Percentiles rank a stretch among this genome's conserved stretches.
Conservation (phyloP, 2,329 filamentous ascomycete species). For the Cladophialophora chaetospira region DNA sequence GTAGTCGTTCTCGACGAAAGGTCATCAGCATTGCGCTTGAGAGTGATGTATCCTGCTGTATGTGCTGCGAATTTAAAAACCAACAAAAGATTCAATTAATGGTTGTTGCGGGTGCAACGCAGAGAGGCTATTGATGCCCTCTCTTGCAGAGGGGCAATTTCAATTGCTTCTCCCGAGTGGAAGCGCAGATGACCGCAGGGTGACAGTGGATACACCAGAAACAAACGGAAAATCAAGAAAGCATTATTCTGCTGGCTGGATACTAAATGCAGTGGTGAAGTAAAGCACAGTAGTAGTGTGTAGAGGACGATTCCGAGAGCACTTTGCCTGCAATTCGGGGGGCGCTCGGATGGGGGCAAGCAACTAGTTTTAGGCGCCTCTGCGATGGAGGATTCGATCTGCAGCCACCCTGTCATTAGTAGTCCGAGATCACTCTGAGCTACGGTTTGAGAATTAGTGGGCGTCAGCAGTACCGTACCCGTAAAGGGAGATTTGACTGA, state of each 20-base stretch:
- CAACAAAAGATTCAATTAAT: not conserved
- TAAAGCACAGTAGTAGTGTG: too few species aligned
- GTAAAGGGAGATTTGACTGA: slow-evolving; percentile 4
- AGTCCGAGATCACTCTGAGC: slow-evolving; percentile 1
- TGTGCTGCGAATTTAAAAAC: not conserved
- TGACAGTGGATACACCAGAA: slow-evolving; percentile 14
- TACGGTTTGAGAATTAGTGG: slow-evolving; percentile 12
- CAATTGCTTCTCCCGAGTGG: not conserved
- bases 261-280: not conserved
- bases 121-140: not conserved
- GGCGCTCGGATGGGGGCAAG: not conserved
- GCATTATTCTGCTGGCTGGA: not conserved
- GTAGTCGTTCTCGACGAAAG: too few species aligned
- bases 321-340: not conserved
- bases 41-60: not conserved
- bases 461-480: not conserved
- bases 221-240: slow-evolving; percentile 1
- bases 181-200: slow-evolving; percentile 8
- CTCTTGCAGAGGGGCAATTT: slow-evolving; percentile 8
- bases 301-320: slow-evolving; percentile 4
- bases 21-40: too few species aligned
- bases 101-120: not conserved
- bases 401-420: slow-evolving; percentile 1
- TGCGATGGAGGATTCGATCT: slow-evolving; percentile 9
- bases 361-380: slow-evolving; percentile 8